Evolutionary conservation across 805 yeast genomes (phyloP).

Genomic region (Schwanniomyces sp.): DNA sequence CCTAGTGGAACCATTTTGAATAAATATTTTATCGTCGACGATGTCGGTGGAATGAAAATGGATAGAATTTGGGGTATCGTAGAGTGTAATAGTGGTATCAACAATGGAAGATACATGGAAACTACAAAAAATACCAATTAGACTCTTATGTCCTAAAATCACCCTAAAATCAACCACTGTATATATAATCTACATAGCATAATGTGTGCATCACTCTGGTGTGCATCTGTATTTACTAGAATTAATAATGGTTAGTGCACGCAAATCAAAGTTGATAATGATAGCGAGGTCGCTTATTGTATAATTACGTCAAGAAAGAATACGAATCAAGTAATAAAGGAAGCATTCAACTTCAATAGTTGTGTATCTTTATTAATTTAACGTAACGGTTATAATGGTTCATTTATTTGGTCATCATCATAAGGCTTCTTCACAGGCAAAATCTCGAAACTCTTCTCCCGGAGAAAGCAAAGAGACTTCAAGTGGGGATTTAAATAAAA

Average conservation of each 20-base stretch:
- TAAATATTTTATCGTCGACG: conserved; percentile 62
- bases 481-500: neutral
- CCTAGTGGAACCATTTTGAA: conserved; percentile 32
- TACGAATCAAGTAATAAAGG: neutral
- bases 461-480: neutral
- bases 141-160: neutral
- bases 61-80: conserved; percentile 84
- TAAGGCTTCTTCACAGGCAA: neutral
- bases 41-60: conserved; percentile 80
- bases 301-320: neutral
- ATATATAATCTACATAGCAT: neutral
- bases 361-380: neutral
- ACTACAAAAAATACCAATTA: neutral
- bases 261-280: neutral
- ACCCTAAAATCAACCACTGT: neutral
- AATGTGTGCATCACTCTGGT: neutral
- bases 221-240: neutral
- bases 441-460: conserved; percentile 1
- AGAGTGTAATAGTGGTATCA: conserved; percentile 63
- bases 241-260: neutral
- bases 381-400: conserved; percentile 1
- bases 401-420: conserved; percentile 5
- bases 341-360: neutral
- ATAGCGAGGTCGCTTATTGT: neutral
- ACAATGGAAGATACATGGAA: conserved; percentile 59